These are phyloP conservation scores for Dictyostelium discoideum DNA, from an alignment of 78 protist genomes.

Conservation along the genomic window dicty_2.7 NC_007089.4:5095001-5095500, in stretches of 20 bases:
- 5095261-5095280: slow-evolving; percentile 33
- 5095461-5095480: slow-evolving; percentile 57
- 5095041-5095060: background rate
- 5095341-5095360: background rate
- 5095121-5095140: background rate
- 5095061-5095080: too few relatives aligned
- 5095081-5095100: background rate
- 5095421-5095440: slow-evolving; percentile 13
- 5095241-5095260: slow-evolving; percentile 42
- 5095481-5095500: slow-evolving; percentile 26
- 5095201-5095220: background rate
- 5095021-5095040: slow-evolving; percentile 67
- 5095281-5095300: background rate
- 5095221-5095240: slow-evolving; percentile 22
- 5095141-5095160: slow-evolving; percentile 63
- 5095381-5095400: background rate
- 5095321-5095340: background rate
- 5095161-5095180: slow-evolving; percentile 67
- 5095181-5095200: slow-evolving; percentile 39
- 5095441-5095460: slow-evolving; percentile 45
- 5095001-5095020: slow-evolving; percentile 70
- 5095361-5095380: too few relatives aligned
- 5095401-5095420: background rate
- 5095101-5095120: too few relatives aligned
- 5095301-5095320: background rate